Percentiles rank a stretch among this genome's conserved stretches.
Evolutionary conservation across 352 stramenopile genomes (phyloP).

Genomic region (Globisporangium viniferum): DNA sequence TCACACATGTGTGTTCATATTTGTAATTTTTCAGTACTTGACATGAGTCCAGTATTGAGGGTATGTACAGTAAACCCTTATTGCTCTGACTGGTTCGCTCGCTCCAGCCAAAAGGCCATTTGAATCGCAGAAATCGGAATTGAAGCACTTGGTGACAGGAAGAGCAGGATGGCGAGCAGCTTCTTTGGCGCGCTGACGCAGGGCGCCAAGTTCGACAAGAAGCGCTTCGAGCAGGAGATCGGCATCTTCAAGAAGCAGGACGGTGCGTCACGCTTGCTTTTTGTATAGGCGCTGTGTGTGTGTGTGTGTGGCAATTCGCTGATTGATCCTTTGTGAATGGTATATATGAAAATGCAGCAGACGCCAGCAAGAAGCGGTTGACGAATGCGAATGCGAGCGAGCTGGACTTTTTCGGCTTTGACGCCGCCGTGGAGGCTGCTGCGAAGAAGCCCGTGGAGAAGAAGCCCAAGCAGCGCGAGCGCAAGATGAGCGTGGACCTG

Average conservation of each 20-base stretch:
- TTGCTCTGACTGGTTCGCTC: conserved; percentile 7
- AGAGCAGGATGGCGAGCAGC: conserved; percentile 47
- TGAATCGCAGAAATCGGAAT: not conserved
- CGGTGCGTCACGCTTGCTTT: conserved; percentile 18
- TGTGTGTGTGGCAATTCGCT: not conserved
- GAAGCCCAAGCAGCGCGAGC: conserved; percentile 30
- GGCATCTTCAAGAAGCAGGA: conserved; percentile 51
- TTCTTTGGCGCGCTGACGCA: conserved; percentile 74
- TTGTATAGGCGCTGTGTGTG: not conserved
- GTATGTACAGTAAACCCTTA: not conserved
- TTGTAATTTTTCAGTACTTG: not conserved
- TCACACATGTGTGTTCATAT: not conserved
- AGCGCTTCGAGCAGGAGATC: conserved; percentile 57
- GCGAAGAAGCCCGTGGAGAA: conserved; percentile 27
- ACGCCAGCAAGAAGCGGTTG: conserved; percentile 15
- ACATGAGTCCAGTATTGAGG: conserved; percentile 2
- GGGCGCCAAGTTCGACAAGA: conserved; percentile 61
- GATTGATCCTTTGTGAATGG: conserved; percentile 1
- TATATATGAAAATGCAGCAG: conserved; percentile 7
- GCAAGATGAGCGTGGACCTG: conserved; percentile 71
- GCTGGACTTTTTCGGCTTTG: conserved; percentile 81
- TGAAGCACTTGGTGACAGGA: not conserved
- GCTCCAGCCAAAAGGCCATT: conserved; percentile 1
- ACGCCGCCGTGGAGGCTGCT: conserved; percentile 19
- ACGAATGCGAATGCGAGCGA: conserved; percentile 38